Evolutionary conservation across 1,139 yeast species (phyloP).

Genomic region (Geotrichum histeridarum): DNA sequence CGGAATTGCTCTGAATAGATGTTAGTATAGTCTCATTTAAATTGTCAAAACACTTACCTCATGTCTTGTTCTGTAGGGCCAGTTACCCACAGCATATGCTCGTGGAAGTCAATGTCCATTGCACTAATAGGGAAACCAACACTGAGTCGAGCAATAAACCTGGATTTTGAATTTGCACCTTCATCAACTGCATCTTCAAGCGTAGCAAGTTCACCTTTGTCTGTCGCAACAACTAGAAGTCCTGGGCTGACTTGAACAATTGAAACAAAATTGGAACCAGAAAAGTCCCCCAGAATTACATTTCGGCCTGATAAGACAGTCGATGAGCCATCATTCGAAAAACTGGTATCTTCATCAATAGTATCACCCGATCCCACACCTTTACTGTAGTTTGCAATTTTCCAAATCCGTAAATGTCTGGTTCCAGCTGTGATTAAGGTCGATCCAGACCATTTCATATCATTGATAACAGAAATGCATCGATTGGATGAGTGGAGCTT

Average conservation of each 20-base stretch:
- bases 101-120: constrained; percentile 28
- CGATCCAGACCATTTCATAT: constrained; percentile 51
- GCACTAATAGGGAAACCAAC: constrained; percentile 23
- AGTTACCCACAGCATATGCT: constrained; percentile 23
- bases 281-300: constrained; percentile 48
- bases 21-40: background rate
- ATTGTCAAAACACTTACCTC: constrained; percentile 6
- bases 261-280: constrained; percentile 47
- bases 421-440: constrained; percentile 51
- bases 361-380: background rate
- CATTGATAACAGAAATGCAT: constrained; percentile 55
- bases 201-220: constrained; percentile 41
- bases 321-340: constrained; percentile 26
- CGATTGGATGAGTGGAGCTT: constrained; percentile 47
- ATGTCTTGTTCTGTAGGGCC: constrained; percentile 21
- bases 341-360: constrained; percentile 17
- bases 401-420: constrained; percentile 60
- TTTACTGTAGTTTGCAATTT: constrained; percentile 25
- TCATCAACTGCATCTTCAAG: constrained; percentile 20
- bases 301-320: constrained; percentile 53
- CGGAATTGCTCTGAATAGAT: constrained; percentile 6
- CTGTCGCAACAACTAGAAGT: constrained; percentile 43
- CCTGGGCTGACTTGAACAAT: constrained; percentile 37
- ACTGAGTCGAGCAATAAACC: constrained; percentile 21
- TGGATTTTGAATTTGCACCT: constrained; percentile 20